Conservation (phyloP, 2,329 filamentous ascomycete genomes). For the Talaromyces sp. region DNA sequence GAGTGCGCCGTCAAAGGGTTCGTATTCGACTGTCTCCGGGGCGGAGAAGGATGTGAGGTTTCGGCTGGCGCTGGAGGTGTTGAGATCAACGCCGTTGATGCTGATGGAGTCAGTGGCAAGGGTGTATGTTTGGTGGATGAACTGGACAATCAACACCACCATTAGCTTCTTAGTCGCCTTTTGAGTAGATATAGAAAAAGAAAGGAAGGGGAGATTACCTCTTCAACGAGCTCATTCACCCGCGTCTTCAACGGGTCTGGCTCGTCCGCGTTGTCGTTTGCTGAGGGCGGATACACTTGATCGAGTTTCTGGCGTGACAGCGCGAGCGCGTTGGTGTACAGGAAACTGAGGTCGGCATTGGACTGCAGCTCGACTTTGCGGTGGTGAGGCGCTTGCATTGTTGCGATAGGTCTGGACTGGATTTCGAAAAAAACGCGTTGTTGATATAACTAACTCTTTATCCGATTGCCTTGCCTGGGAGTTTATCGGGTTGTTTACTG, state of each 20-base stretch:
- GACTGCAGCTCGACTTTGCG: conserved; percentile 49
- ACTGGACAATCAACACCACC: conserved; percentile 19
- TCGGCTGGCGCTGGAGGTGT: conserved; percentile 8
- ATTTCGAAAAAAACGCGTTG: neutral
- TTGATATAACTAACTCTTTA: neutral
- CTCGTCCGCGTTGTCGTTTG: conserved; percentile 26
- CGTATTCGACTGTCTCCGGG: conserved; percentile 42
- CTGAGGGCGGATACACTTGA: conserved; percentile 42
- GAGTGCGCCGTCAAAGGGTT: conserved; percentile 39
- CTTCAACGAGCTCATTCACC: conserved; percentile 36
- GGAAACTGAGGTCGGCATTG: conserved; percentile 43
- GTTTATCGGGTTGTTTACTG: neutral
- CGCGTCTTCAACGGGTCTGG: conserved; percentile 40
- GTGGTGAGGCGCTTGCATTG: conserved; percentile 30
- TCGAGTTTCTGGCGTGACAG: conserved; percentile 44
- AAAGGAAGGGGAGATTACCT: conserved; percentile 19
- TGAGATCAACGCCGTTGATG: conserved; percentile 43
- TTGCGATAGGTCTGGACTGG: neutral
- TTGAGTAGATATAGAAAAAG: neutral
- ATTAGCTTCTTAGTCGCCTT: neutral
- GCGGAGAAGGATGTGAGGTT: conserved; percentile 27
- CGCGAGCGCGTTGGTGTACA: conserved; percentile 40
- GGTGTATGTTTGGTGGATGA: conserved; percentile 40
- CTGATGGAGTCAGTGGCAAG: conserved; percentile 39
- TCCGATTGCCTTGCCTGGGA: too few species aligned